These are phyloP conservation scores for Penicillium rolfsii DNA, from an alignment of 2,329 filamentous ascomycete genomes.

Conservation along the genomic window DNA sequence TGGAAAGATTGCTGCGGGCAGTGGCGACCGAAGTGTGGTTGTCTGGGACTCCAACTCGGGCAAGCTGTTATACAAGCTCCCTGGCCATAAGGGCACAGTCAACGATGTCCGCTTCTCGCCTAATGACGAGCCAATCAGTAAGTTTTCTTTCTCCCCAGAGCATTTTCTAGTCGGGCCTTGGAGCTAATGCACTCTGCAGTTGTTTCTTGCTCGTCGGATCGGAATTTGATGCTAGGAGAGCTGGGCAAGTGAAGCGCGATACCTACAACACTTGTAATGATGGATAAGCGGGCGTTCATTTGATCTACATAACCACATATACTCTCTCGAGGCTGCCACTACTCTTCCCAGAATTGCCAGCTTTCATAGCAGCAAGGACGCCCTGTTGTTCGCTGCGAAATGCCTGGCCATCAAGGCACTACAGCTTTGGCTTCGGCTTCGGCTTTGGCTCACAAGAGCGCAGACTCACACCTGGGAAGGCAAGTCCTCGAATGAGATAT, in stretches of 20 bases:
- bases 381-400: neutral
- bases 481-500: neutral
- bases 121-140: slow-evolving; percentile 81
- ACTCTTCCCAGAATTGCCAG: neutral
- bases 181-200: slow-evolving; percentile 57
- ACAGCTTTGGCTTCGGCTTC: neutral
- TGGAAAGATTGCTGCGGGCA: slow-evolving; percentile 83
- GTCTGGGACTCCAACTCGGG: slow-evolving; percentile 89
- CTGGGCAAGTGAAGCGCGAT: slow-evolving; percentile 61
- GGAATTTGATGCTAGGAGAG: slow-evolving; percentile 81
- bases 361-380: neutral
- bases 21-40: slow-evolving; percentile 86
- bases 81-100: slow-evolving; percentile 91
- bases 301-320: slow-evolving; percentile 17
- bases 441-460: neutral
- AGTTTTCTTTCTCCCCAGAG: slow-evolving; percentile 48
- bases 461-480: neutral
- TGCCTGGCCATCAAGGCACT: neutral
- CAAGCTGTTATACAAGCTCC: slow-evolving; percentile 91
- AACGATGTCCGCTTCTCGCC: slow-evolving; percentile 94
- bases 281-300: slow-evolving; percentile 33
- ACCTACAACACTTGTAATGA: slow-evolving; percentile 26
- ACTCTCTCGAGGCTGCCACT: neutral
- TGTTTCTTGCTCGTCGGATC: slow-evolving; percentile 86
- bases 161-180: neutral